Percentiles rank a stretch among this genome's conserved stretches.
Evolutionary conservation across 306 rosid genomes (phyloP).

Genomic region (Acacia crassicarpa): DNA sequence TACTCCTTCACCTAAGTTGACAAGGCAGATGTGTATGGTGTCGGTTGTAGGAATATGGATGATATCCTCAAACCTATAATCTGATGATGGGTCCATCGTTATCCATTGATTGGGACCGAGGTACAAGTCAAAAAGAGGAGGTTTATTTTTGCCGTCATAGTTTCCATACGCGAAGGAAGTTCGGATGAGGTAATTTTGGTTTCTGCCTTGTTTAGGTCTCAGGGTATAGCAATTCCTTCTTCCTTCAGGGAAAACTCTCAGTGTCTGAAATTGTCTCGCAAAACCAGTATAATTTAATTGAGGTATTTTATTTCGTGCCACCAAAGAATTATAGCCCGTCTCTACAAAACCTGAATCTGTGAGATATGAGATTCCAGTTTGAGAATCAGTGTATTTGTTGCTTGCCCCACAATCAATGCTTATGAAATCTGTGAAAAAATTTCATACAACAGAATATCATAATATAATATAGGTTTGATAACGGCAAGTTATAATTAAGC

Average conservation of each 20-base stretch:
- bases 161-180: slow-evolving; percentile 41
- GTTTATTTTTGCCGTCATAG: slow-evolving; percentile 34
- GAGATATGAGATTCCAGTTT: background rate
- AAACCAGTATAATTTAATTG: background rate
- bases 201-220: slow-evolving; percentile 28
- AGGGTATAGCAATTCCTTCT: slow-evolving; percentile 46
- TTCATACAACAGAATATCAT: background rate
- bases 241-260: slow-evolving; percentile 27
- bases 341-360: background rate
- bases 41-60: slow-evolving; percentile 34
- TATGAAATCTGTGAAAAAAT: background rate
- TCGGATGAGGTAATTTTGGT: slow-evolving; percentile 40
- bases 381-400: background rate
- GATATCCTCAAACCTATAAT: background rate
- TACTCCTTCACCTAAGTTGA: background rate
- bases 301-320: background rate
- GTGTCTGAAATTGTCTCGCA: background rate
- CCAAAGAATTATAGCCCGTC: background rate
- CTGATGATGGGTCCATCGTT: no score
- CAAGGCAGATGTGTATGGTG: slow-evolving; percentile 39
- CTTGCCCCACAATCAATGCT: slow-evolving; percentile 10
- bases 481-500: no score
- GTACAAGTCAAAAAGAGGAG: slow-evolving; percentile 36
- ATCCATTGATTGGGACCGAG: slow-evolving; percentile 36
- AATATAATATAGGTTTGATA: background rate